A percentile compares a stretch with the other conserved stretches of the same genome.
phyloP scores from a whole-genome alignment of 2,329 filamentous ascomycete species.

The Nothophoma quercina region DNA sequence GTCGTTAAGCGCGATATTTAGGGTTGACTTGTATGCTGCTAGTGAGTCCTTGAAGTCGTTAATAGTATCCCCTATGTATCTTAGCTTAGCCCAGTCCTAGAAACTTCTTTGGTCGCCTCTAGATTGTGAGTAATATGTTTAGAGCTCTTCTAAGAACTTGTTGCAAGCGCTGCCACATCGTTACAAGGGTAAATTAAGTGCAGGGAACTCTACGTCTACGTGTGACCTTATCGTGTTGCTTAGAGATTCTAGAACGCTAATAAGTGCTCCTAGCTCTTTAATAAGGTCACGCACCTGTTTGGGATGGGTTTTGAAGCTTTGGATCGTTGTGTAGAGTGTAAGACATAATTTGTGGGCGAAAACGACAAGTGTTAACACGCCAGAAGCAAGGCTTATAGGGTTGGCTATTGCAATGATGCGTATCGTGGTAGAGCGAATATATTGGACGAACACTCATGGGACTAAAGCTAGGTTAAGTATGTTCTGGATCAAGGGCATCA shows the following conservation, averaged over 20 bases:
- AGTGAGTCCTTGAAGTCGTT: conserved; percentile 52
- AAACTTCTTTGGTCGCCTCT: conserved; percentile 49
- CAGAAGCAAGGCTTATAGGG: conserved; percentile 22
- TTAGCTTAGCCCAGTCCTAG: conserved; percentile 56
- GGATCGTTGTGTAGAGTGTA: conserved; percentile 18
- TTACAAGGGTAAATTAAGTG: conserved; percentile 49
- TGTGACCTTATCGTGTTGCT: conserved; percentile 13
- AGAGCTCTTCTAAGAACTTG: conserved; percentile 53
- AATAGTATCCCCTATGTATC: conserved; percentile 56
- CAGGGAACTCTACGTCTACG: conserved; percentile 16
- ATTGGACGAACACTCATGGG: background rate
- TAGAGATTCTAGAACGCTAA: conserved; percentile 17
- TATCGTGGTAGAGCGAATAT: background rate
- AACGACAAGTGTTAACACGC: conserved; percentile 16
- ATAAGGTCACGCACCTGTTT: conserved; percentile 21
- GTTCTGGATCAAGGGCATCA: background rate
- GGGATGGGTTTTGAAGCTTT: conserved; percentile 20
- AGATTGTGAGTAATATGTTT: conserved; percentile 36
- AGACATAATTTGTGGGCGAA: conserved; percentile 22
- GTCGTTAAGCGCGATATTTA: conserved; percentile 51
- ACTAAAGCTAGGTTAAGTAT: conserved; percentile 2
- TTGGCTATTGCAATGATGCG: conserved; percentile 19
- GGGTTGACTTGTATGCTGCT: conserved; percentile 49
- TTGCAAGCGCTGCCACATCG: conserved; percentile 54
- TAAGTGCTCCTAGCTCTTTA: conserved; percentile 21